A percentile compares a stretch with the other conserved stretches of the same genome.
Conservation (phyloP, 2,329 filamentous ascomycete genomes). For the Dryadomyces sulphureus region DNA sequence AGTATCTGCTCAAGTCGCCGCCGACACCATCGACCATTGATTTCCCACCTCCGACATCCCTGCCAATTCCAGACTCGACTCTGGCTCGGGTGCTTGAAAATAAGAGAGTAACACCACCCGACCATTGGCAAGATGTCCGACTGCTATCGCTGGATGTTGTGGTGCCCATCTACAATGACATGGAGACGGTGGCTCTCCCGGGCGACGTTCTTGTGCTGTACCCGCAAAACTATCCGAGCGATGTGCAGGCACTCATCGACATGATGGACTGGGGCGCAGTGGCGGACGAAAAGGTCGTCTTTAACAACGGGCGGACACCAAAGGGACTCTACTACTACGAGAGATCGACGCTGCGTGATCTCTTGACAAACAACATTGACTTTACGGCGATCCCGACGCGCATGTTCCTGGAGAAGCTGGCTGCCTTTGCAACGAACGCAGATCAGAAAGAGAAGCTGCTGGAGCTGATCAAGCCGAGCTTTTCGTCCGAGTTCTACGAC, state of each 20-base stretch:
- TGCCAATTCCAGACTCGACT: constrained; percentile 44
- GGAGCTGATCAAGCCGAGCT: constrained; percentile 68
- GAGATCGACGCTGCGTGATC: constrained; percentile 49
- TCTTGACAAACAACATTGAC: constrained; percentile 75
- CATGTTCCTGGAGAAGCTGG: constrained; percentile 67
- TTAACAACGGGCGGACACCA: constrained; percentile 11
- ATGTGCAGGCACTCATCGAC: constrained; percentile 64
- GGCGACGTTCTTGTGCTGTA: constrained; percentile 72
- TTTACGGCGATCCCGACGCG: constrained; percentile 80
- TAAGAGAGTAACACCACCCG: constrained; percentile 53
- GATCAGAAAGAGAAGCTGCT: constrained; percentile 68
- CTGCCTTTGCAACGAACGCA: constrained; percentile 56
- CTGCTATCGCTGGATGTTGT: constrained; percentile 48
- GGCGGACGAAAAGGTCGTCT: constrained; percentile 57
- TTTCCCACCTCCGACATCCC: constrained; percentile 18
- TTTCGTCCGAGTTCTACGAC: constrained; percentile 85
- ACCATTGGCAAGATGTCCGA: constrained; percentile 91
- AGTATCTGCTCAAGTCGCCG: constrained; percentile 15
- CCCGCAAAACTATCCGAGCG: constrained; percentile 71
- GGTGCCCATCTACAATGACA: constrained; percentile 9
- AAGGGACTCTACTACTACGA: constrained; percentile 10
- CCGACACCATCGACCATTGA: constrained; percentile 4
- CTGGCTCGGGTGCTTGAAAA: constrained; percentile 50
- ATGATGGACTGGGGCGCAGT: constrained; percentile 65
- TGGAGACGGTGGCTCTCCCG: constrained; percentile 33